phyloP scores from a whole-genome alignment of 306 rosid species.

The Castanospermum australe region DNA sequence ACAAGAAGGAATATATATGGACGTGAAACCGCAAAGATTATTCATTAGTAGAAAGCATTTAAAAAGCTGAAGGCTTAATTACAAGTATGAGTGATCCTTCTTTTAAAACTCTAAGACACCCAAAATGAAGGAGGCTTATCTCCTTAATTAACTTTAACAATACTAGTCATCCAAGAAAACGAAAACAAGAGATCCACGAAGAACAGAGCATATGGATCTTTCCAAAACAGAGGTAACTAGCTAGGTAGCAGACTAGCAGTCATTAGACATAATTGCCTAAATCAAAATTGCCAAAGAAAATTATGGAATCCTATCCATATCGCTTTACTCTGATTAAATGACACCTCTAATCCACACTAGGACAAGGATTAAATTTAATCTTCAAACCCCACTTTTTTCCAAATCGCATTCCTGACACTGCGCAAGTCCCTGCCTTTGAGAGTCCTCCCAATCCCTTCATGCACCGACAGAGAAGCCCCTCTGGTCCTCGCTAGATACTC shows the following conservation, averaged over 20 bases:
- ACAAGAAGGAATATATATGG: not conserved
- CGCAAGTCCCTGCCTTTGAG: conserved; percentile 87
- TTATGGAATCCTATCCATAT: conserved; percentile 10
- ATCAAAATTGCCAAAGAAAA: conserved; percentile 25
- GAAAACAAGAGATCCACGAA: not conserved
- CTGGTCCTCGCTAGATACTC: conserved; percentile 81
- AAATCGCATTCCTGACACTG: conserved; percentile 85
- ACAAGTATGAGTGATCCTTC: conserved; percentile 23
- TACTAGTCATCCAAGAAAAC: not conserved
- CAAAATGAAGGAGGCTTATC: conserved; percentile 18
- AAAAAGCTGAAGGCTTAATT: not conserved
- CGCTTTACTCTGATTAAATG: no score
- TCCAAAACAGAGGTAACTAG: not conserved
- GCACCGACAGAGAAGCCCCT: conserved; percentile 80
- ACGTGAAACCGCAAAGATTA: not conserved
- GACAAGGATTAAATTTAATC: conserved; percentile 52
- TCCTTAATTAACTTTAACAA: not conserved
- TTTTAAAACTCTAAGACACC: conserved; percentile 24
- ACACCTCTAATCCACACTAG: no score
- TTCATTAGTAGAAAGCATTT: not conserved
- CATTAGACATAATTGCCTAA: not conserved
- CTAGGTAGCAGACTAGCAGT: not conserved
- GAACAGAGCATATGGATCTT: not conserved
- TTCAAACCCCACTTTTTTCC: conserved; percentile 85
- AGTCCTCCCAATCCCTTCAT: conserved; percentile 95